phyloP scores from a whole-genome alignment of 306 rosid genomes.

The Ammopiptanthus mongolicus region DNA sequence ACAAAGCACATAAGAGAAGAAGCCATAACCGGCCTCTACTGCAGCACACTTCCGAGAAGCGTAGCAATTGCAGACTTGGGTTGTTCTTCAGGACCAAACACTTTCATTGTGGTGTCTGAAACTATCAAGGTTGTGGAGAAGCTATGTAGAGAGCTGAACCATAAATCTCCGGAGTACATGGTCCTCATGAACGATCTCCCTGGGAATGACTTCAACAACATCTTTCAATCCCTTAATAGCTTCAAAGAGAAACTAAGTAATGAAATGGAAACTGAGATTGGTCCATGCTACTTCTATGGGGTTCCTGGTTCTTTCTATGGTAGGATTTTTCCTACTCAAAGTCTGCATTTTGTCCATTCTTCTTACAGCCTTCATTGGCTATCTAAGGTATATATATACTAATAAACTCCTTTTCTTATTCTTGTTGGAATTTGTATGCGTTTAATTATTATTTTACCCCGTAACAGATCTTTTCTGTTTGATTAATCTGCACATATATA shows the following conservation, averaged over 20 bases:
- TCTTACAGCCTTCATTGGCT: constrained; percentile 51
- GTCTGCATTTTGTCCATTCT: constrained; percentile 48
- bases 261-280: constrained; percentile 6
- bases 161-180: constrained; percentile 32
- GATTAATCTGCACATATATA: background rate
- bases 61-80: constrained; percentile 60
- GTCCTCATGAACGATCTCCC: constrained; percentile 42
- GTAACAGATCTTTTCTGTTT: too few species aligned
- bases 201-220: constrained; percentile 44
- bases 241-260: constrained; percentile 17
- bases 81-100: constrained; percentile 60
- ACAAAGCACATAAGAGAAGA: constrained; percentile 36
- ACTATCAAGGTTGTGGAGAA: constrained; percentile 29
- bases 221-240: constrained; percentile 39
- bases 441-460: background rate
- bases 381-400: constrained; percentile 40
- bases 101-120: constrained; percentile 30
- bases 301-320: constrained; percentile 56
- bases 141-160: constrained; percentile 18
- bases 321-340: constrained; percentile 27
- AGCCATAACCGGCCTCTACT: constrained; percentile 25
- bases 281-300: constrained; percentile 41
- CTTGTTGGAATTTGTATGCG: too few species aligned
- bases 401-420: too few species aligned
- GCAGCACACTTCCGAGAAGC: background rate